A percentile compares a stretch with the other conserved stretches of the same genome.
These are phyloP conservation scores for Yarrowia sp. DNA, from an alignment of 805 yeast genomes.

Conservation along the genomic window DNA sequence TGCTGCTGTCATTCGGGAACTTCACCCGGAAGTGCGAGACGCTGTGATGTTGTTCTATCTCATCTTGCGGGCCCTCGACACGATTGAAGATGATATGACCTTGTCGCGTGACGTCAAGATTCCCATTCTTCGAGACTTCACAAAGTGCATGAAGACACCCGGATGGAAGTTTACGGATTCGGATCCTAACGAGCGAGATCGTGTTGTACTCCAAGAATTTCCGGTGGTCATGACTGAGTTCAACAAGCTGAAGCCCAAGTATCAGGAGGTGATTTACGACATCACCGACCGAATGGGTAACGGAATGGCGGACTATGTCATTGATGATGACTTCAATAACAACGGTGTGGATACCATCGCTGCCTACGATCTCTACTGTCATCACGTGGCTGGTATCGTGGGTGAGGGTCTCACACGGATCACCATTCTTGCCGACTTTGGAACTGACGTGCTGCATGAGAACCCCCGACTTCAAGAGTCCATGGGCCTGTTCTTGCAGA, in stretches of 20 bases:
- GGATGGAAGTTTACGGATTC: constrained; percentile 83
- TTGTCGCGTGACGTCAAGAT: constrained; percentile 73
- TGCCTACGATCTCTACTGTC: constrained; percentile 92
- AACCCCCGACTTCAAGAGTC: constrained; percentile 70
- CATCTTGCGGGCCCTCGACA: constrained; percentile 88
- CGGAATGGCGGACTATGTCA: constrained; percentile 95
- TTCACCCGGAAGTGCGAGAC: constrained; percentile 86
- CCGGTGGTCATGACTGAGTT: constrained; percentile 71
- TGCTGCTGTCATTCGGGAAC: constrained; percentile 89
- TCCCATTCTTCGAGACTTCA: constrained; percentile 73
- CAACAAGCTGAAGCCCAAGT: constrained; percentile 73
- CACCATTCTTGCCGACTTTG: constrained; percentile 76
- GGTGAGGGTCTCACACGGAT: constrained; percentile 94
- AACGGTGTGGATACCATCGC: constrained; percentile 78
- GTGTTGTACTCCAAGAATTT: constrained; percentile 81
- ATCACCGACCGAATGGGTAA: constrained; percentile 89
- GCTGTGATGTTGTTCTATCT: constrained; percentile 83
- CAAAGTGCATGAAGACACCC: constrained; percentile 62
- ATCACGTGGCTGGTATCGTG: constrained; percentile 96
- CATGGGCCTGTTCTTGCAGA: constrained; percentile 95
- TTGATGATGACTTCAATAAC: constrained; percentile 74
- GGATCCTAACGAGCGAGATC: constrained; percentile 79
- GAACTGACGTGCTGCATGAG: constrained; percentile 60
- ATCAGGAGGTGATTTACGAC: constrained; percentile 78
- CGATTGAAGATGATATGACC: constrained; percentile 96